Evolutionary conservation across 176 grass and related monocot genomes (phyloP).

Genomic region (Oryza glaberrima): DNA sequence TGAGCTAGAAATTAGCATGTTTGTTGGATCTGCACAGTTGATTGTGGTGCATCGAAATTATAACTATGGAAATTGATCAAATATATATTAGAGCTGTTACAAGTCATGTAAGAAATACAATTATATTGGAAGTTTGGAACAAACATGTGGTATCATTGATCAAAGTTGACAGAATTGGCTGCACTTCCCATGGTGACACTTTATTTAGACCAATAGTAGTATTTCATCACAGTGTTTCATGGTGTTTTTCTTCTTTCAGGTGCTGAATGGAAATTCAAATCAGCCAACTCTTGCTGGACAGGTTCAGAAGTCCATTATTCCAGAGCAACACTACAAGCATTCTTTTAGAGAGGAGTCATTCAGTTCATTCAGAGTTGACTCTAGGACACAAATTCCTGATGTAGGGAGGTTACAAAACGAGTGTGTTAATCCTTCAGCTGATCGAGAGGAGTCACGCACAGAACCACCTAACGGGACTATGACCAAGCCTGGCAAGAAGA

Average conservation of each 20-base stretch:
- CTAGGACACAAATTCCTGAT: conserved; percentile 17
- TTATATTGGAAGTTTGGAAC: background rate
- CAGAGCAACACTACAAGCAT: conserved; percentile 10
- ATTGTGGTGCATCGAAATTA: background rate
- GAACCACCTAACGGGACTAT: conserved; percentile 25
- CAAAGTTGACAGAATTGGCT: background rate
- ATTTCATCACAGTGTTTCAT: conserved; percentile 18
- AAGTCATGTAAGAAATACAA: background rate
- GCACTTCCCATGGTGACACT: conserved; percentile 3
- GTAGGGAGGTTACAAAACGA: conserved; percentile 29
- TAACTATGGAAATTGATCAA: background rate
- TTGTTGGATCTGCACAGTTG: background rate
- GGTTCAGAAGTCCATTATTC: conserved; percentile 31
- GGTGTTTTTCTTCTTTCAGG: conserved; percentile 32
- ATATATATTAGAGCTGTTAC: background rate
- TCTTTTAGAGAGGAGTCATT: conserved; percentile 44
- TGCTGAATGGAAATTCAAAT: conserved; percentile 17
- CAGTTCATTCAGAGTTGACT: conserved; percentile 36
- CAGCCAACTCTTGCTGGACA: conserved; percentile 38
- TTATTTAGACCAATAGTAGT: conserved; percentile 29
- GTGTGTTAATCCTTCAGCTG: conserved; percentile 20
- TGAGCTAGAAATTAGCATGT: background rate
- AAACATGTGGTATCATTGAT: background rate
- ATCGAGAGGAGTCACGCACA: conserved; percentile 29
- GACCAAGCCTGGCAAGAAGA: conserved; percentile 23